Evolutionary conservation across 1,284 basidiomycete genomes (phyloP).

Genomic region (Ganoderma multipileum): DNA sequence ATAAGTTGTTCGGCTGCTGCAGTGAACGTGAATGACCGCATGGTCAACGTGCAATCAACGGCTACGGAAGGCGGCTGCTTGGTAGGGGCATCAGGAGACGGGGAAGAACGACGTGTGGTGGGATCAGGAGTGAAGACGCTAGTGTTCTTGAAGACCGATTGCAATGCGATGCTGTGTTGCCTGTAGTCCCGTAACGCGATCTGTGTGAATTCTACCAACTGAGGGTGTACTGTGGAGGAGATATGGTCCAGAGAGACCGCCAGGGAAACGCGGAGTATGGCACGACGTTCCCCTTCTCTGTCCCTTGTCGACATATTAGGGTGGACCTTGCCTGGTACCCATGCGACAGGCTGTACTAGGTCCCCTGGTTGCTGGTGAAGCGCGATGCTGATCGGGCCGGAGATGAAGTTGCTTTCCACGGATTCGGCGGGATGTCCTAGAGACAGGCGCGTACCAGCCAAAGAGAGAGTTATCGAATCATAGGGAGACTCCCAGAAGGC

Average conservation of each 20-base stretch:
- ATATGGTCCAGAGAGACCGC: conserved; percentile 52
- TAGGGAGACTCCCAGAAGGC: conserved; percentile 13
- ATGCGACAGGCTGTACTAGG: conserved; percentile 26
- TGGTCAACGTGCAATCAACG: conserved; percentile 34
- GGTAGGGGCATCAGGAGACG: neutral
- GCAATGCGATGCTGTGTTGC: conserved; percentile 20
- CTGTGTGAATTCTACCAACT: conserved; percentile 68
- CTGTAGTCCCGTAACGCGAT: conserved; percentile 59
- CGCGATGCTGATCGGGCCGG: conserved; percentile 27
- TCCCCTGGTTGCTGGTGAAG: conserved; percentile 28
- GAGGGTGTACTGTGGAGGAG: conserved; percentile 60
- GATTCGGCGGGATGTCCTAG: conserved; percentile 23
- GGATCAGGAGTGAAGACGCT: neutral
- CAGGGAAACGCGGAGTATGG: conserved; percentile 46
- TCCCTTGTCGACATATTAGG: conserved; percentile 28
- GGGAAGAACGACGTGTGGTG: neutral
- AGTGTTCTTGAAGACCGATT: conserved; percentile 4
- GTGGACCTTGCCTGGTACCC: conserved; percentile 32
- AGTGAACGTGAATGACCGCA: conserved; percentile 50
- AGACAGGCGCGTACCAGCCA: conserved; percentile 17
- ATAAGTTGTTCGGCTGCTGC: conserved; percentile 60
- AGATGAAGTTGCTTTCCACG: conserved; percentile 29
- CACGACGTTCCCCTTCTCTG: conserved; percentile 30
- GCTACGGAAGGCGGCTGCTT: conserved; percentile 20
- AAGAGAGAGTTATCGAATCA: conserved; percentile 8